A percentile compares a stretch with the other conserved stretches of the same genome.
These are phyloP conservation scores for Debaryomyces prosopidis DNA, from an alignment of 805 yeast genomes.

Conservation along the genomic window DNA sequence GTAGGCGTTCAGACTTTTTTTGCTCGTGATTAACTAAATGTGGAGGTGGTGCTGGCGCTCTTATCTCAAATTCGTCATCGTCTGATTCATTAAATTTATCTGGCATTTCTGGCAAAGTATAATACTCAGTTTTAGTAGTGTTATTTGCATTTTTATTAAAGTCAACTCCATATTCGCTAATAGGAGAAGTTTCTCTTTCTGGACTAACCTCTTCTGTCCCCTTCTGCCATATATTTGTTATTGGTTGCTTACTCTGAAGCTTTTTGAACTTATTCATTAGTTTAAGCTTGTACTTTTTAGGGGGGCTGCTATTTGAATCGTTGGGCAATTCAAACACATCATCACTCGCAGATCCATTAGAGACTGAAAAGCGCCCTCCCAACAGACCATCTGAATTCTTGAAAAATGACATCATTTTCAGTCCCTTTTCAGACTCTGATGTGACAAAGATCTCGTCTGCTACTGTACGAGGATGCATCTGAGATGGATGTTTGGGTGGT, in stretches of 20 bases:
- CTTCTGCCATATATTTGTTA: constrained; percentile 23
- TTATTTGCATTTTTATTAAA: background rate
- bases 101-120: background rate
- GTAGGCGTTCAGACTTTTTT: constrained; percentile 11
- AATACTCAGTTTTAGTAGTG: background rate
- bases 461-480: constrained; percentile 10
- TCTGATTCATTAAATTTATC: background rate
- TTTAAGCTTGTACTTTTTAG: constrained; percentile 21
- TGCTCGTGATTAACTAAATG: constrained; percentile 10
- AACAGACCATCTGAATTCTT: constrained; percentile 1
- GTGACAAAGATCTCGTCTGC: constrained; percentile 27
- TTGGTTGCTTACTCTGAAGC: constrained; percentile 36
- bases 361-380: background rate
- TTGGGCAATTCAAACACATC: constrained; percentile 7
- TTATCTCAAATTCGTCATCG: background rate
- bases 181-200: constrained; percentile 18
- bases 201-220: constrained; percentile 1
- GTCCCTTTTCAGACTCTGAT: constrained; percentile 11
- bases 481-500: constrained; percentile 13
- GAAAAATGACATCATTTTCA: constrained; percentile 13
- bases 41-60: background rate
- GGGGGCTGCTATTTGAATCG: constrained; percentile 9
- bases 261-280: constrained; percentile 31
- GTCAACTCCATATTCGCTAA: constrained; percentile 16
- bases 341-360: constrained; percentile 1